Base-by-base conservation (phyloP, 352 stramenopile genomes). In the Phytophthora tubulina region DNA sequence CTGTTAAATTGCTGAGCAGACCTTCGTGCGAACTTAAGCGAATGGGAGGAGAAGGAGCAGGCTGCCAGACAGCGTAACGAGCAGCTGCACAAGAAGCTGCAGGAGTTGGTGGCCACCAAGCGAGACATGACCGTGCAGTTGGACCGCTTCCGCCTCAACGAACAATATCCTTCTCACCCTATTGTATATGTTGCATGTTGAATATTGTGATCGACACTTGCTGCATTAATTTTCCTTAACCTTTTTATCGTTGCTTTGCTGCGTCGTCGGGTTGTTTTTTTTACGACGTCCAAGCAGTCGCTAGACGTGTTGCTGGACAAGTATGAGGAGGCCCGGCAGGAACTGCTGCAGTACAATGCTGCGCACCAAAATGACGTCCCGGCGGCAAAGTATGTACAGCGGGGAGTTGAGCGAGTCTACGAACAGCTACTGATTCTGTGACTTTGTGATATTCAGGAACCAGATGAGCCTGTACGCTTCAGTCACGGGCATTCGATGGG, bases 401-500 rank as follows among this genome's bases (percentile, higher is more conserved):
- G 15, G 38, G 10, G 45, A 14, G 31, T 7, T 56, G 52, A 8
- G 11, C 69, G 9, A 11, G 11, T 27, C 46, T 41, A 62, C 9
- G 30, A 17, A 14, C 11, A 49, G 41, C 31, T 49, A 8, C 5
- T 63, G 10, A 15, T 65, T n/a, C 13, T 50, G 3, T 35, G n/a
- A 31, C 2, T 42, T 65, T 56, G 50, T 63, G 33, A 35, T 51
- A 30, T 59, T 45, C 49, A 95, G 87, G 51, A 88, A 92, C 52
- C 82, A 90, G 57, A 93, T 95, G 84, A 89, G 84, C 30, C 67
- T 95, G 21, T 93, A 91, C 41, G 87, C 87, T 3, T 84, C 84
- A 6, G 73, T 93, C 11, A 93, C 85, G 5, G 85, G 87, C 39
- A 95, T 95, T 79, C 90, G 89, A 66, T 95, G 85, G 85, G 82